Base-by-base conservation (phyloP, 2,329 filamentous ascomycete genomes). In the Botrytis squamosa region DNA sequence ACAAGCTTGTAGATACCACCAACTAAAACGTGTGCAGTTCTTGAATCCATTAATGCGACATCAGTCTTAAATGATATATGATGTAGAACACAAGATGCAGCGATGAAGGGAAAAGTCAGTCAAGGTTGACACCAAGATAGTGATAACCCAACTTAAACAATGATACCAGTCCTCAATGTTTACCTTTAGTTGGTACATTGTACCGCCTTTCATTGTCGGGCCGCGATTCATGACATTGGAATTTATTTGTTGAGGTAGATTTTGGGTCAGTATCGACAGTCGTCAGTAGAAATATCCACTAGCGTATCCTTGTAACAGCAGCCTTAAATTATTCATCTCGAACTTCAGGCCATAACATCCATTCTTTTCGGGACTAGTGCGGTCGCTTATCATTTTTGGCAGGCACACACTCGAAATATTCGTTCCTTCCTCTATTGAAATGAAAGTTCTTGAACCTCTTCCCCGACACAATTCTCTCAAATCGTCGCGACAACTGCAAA, bases 211-310 rank as follows among this genome's bases (percentile, higher is more conserved):
- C 25, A 69, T 52, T 57, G 36, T 52, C 16, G n/a, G 14, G 42
- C 40, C 38, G 33, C 22, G 18, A 36, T 69, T 49, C 25, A 52
- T 29, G 25, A 63, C 22, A 69, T 69, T 46, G 44, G 22, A 36
- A 62, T 44, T 55, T n/a, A 5, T 69, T 36, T 73, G 55, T 62
- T 69, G 33, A 59, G 25, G 60, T 69, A n/a, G 29, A 36, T 49
- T 52, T 20, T n/a, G 44, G 25, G 33, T 52, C 33, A 18, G 55
- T 69, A 25, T 73, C 55, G 40, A 52, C 29, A 69, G 71, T 73
- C 71, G 71, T 73, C 64, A 36, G 25, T 52, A 29, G 18, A 73
- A 69, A 40, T 42, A 52, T 62, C 52, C 64, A 62, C 71, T 73
- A 73, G 71, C 33, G 71, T 18, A 72, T 68, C 22, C 49, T n/a